Evolutionary conservation across 108 stramenopile species (phyloP), one percentile per base, ranked within the genome.

Genomic region (Licmophora abbreviata): DNA sequence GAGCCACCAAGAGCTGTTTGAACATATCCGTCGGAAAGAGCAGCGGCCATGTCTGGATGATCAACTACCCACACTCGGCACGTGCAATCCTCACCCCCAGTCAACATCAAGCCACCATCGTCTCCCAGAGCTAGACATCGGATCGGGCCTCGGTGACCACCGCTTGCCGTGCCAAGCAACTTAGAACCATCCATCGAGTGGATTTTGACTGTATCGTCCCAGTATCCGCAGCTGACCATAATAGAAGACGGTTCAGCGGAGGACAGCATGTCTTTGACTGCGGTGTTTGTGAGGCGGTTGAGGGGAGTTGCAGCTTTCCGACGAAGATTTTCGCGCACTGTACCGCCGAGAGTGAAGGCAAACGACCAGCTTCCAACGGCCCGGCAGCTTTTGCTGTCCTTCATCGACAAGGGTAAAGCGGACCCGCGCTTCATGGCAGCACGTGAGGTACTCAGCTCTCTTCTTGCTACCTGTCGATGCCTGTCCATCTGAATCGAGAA

Each of bases 11-110:
- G 58, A 4, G 68, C 64, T 31, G 83, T 81, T 36, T 88, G 68
- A 9, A 81, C 68, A 48, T 79, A 85, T 4, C 79, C 79, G 58
- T 83, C 88, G 26, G 73, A 74, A 23, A 90, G 56, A 33, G 81
- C 77, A 9, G 51, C 44, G 7, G 74, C 70, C 63, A 84, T 68
- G 36, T 76, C 79, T 37, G 78, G 68, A 38, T 84, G 76, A 51
- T 85, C 85, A 25, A 84, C 67, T 31, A 85, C 76, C 81, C 80
- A 87, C 4, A 92, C 63, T 15, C 76, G 64, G 52, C 81, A 76
- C n/a, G 84, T 91, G 36, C 68, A 66, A 56, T 92, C 90, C 18
- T 81, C 63, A 22, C 83, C 83, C 20, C 90, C 90, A 21, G 83
- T 82, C 7, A 82, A 67, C 54, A 85, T 51, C 7, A 81, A 35